Evolutionary conservation across 192 early-diverging fungal species (phyloP), one percentile per base, ranked within the genome.

Genomic region (Coemansia sp.): DNA sequence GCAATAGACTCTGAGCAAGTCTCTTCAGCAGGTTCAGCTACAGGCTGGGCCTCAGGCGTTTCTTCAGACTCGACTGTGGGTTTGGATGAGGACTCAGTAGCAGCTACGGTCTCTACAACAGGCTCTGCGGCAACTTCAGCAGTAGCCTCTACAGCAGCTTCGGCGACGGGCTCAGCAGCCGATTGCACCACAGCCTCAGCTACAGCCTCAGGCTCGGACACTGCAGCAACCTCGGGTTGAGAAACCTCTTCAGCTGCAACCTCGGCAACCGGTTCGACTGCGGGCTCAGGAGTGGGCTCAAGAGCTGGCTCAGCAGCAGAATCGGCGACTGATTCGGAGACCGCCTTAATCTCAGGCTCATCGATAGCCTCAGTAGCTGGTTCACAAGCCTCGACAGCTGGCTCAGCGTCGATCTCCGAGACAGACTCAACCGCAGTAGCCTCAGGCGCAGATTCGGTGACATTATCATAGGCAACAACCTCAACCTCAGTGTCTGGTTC

Each of bases 21-120:
- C 20, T 56, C 22, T 28, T 28, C 22, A 1, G 14, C 54, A 28
- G 45, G 45, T 17, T 39, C 51, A 37, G 22, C 48, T 5, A 39
- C 51, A 38, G 53, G 68, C 39, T 39, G 39, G 8, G 33, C 71
- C 4, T 11, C 53, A 54, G 51, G 45, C 45, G 22, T 28, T 28
- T 28, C 1, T 28, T 1, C 22, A 28, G 22, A 28, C 22, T 28
- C 22, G 22, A 28, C 22, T 28, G 22, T 28, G 22, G 22, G 22
- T 28, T 28, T 28, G 22, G 22, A 28, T 28, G 22, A 28, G 1
- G 22, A 28, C 22, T 48, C 45, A 48, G 45, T 48, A 48, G 45
- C 45, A 48, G 45, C 8, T 14, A 14, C 45, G 45, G 17, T 48
- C 45, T 48, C 45, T 14, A 48, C 45, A 48, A 17, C 8, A 1